These are phyloP conservation scores for Lantana camara DNA, from an alignment of 257 asterid species.

Conservation along the genomic window DNA sequence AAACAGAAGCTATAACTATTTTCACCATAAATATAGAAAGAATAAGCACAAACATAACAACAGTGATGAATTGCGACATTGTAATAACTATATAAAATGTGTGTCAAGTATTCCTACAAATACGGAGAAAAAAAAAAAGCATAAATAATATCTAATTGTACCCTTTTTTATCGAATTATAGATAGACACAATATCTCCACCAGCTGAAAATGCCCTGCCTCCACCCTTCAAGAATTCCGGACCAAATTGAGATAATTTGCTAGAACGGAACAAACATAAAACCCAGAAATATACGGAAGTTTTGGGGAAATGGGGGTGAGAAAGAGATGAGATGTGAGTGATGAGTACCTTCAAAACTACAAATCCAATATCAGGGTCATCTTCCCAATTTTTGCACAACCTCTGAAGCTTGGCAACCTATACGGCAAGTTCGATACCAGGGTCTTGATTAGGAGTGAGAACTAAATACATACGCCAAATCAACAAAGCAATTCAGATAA, in stretches of 20 bases:
- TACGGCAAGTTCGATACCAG: slow-evolving; percentile 8
- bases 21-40: slow-evolving; percentile 24
- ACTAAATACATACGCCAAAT: not conserved
- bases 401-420: slow-evolving; percentile 73
- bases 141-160: slow-evolving; percentile 19
- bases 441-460: slow-evolving; percentile 4
- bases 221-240: slow-evolving; percentile 71
- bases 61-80: not conserved
- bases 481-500: not conserved
- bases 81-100: not conserved
- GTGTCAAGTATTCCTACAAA: not conserved
- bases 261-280: slow-evolving; percentile 12
- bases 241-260: slow-evolving; percentile 32
- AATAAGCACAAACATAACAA: slow-evolving; percentile 1
- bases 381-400: slow-evolving; percentile 91
- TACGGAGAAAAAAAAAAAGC: not conserved
- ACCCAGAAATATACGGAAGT: slow-evolving; percentile 16
- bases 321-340: too few species aligned
- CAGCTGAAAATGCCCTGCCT: slow-evolving; percentile 91
- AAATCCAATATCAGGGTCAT: slow-evolving; percentile 64
- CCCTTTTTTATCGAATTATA: slow-evolving; percentile 62
- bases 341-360: slow-evolving; percentile 75
- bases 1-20: slow-evolving; percentile 26
- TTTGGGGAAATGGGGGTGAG: not conserved
- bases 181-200: slow-evolving; percentile 86